Base-by-base conservation (phyloP, 805 yeast species). In the Lipomyces mesembrius region DNA sequence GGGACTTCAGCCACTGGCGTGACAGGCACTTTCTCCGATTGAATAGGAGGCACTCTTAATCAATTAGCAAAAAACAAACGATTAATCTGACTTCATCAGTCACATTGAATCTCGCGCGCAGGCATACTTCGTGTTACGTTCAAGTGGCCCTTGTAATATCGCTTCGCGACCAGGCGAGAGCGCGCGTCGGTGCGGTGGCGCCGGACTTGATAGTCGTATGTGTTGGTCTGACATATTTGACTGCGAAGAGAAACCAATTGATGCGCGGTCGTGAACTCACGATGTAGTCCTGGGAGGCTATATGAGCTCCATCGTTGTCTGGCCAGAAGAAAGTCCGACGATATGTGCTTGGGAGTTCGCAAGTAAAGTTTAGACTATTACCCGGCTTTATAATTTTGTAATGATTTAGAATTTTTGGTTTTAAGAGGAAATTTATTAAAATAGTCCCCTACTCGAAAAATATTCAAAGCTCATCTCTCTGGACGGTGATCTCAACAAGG, bases 1-100 rank as follows among this genome's bases (percentile, higher is more conserved):
- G 60, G 63, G 8, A 49, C 61, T 27, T 67, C 70, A 4, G 70
- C 65, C 27, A 64, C 34, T 3, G 70, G 69, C n/a, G 70, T 64
- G 22, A 60, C 60, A 8, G 65, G 65, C 11, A 39, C 39, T 54
- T 60, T 34, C 20, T 46, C 46, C 9, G 49, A 8, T n/a, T 17
- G 49, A 43, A n/a, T 43, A 43, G 20, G 49, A 17, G 49, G 9
- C 22, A 43, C 8, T 17, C 49, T 56, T 20, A 29, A 12, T 12
- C 49, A 39, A 35, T 56, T 35, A 55, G 32, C 32, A 14, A 55
- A 32, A 29, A 34, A n/a, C n/a, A 12, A 35, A 20, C 53, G 20
- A 49, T n/a, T 29, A 27, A 17, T 54, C 32, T 32, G 22, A 34
- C 22, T 25, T 32, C 25, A n/a, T n/a, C 49, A 6, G 20, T 17